These are phyloP conservation scores for Oenanthe sinensis DNA, from an alignment of 129 eudicot species.

Conservation along the genomic window DNA sequence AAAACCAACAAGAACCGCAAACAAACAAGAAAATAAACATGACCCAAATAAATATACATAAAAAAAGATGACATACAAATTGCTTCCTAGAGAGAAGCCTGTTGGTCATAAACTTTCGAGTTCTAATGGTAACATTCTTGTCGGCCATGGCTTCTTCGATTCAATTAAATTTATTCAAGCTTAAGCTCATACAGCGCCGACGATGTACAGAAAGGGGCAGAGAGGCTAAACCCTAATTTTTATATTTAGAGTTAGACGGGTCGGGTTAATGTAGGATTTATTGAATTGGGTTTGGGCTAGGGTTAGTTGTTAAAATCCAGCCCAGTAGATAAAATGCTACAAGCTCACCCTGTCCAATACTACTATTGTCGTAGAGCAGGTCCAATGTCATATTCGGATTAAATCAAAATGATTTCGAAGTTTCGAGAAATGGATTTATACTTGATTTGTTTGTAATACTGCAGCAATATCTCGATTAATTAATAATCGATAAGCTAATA, in stretches of 20 bases:
- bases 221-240: neutral
- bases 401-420: too few relatives aligned
- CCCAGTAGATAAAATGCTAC: neutral
- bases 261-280: neutral
- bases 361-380: too few relatives aligned
- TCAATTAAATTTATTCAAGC: neutral
- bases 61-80: neutral
- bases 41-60: neutral
- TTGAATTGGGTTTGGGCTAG: neutral
- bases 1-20: neutral
- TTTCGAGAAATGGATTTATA: too few relatives aligned
- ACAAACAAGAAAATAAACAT: neutral
- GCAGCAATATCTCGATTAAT: too few relatives aligned
- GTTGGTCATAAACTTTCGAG: constrained; percentile 13
- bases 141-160: neutral
- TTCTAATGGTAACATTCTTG: constrained; percentile 2
- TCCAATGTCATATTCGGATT: too few relatives aligned
- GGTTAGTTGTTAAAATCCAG: neutral
- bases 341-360: too few relatives aligned
- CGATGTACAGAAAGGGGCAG: neutral
- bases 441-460: too few relatives aligned
- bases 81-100: constrained; percentile 12
- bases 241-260: neutral
- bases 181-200: neutral
- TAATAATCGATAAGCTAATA: too few relatives aligned